Conservation (phyloP, 2,329 filamentous ascomycete species). For the Teratosphaeria pseudoeucalypti region DNA sequence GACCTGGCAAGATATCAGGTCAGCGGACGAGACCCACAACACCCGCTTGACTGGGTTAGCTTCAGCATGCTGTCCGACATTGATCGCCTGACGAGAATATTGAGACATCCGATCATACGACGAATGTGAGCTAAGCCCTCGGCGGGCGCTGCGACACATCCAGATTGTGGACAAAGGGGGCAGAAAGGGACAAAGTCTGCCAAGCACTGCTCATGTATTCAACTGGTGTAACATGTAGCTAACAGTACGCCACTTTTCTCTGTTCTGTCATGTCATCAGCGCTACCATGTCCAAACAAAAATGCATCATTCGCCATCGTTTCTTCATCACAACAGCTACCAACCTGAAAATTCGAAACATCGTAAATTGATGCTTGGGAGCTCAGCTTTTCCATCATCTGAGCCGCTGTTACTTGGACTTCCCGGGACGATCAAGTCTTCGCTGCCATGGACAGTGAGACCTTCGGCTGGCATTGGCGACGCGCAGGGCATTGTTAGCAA, state of each 20-base stretch:
- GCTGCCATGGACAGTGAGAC: slow-evolving; percentile 30
- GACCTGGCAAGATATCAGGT: too few relatives aligned
- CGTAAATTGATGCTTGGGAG: slow-evolving; percentile 28
- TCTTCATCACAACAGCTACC: background rate
- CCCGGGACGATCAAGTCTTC: slow-evolving; percentile 38
- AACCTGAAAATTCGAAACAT: slow-evolving; percentile 28
- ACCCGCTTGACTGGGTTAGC: too few relatives aligned
- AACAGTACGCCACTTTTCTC: background rate
- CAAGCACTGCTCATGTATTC: background rate
- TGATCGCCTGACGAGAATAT: too few relatives aligned
- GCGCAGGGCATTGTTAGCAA: slow-evolving; percentile 15
- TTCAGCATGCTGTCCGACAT: too few relatives aligned
- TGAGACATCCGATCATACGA: too few relatives aligned
- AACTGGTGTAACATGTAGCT: background rate
- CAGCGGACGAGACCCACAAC: too few relatives aligned
- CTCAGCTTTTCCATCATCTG: slow-evolving; percentile 24
- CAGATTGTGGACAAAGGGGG: too few relatives aligned
- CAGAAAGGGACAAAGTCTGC: background rate
- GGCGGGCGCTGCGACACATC: too few relatives aligned
- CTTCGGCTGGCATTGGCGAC: slow-evolving; percentile 8
- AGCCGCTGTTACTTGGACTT: slow-evolving; percentile 31
- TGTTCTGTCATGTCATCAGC: background rate
- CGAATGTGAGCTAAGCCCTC: too few relatives aligned
- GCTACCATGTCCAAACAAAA: background rate
- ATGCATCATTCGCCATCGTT: background rate